phyloP scores from a whole-genome alignment of 2,329 filamentous ascomycete genomes.

The Cercospora beticola region DNA sequence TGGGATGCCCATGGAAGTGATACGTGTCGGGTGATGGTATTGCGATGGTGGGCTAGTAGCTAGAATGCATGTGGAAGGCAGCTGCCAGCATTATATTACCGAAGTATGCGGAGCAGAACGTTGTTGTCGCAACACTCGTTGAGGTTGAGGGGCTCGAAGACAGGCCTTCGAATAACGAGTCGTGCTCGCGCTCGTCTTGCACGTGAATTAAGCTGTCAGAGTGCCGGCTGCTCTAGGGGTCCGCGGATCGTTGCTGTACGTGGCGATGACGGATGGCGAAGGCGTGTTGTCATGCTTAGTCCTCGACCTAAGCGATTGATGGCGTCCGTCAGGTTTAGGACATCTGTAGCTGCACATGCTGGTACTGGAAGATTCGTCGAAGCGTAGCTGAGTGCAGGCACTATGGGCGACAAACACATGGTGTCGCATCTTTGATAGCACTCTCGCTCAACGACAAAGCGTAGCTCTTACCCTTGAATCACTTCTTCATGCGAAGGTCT shows the following conservation, averaged over 20 bases:
- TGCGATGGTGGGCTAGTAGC: not conserved
- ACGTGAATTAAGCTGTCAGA: not conserved
- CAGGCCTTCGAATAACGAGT: not conserved
- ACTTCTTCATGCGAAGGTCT: too few relatives aligned
- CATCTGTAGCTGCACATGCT: too few relatives aligned
- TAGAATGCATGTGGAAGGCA: not conserved
- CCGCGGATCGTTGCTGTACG: slow-evolving; percentile 20
- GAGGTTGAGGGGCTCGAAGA: not conserved
- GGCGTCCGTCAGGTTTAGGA: too few relatives aligned
- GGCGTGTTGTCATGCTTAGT: slow-evolving; percentile 22
- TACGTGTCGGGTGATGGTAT: not conserved
- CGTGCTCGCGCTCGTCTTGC: not conserved
- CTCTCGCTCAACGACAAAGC: too few relatives aligned
- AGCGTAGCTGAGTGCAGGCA: too few relatives aligned
- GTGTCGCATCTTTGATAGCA: too few relatives aligned
- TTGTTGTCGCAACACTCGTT: not conserved
- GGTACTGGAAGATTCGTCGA: too few relatives aligned
- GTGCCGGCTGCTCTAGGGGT: slow-evolving; percentile 19
- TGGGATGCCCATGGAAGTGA: not conserved
- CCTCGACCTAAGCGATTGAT: slow-evolving; percentile 22
- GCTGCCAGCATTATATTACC: not conserved
- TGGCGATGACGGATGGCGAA: slow-evolving; percentile 23
- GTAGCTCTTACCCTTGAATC: too few relatives aligned
- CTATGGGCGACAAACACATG: too few relatives aligned
- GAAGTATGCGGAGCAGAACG: not conserved